A percentile compares a stretch with the other conserved stretches of the same genome.
Conservation (phyloP, 306 rosid genomes). For the Hylodesmum podocarpum region DNA sequence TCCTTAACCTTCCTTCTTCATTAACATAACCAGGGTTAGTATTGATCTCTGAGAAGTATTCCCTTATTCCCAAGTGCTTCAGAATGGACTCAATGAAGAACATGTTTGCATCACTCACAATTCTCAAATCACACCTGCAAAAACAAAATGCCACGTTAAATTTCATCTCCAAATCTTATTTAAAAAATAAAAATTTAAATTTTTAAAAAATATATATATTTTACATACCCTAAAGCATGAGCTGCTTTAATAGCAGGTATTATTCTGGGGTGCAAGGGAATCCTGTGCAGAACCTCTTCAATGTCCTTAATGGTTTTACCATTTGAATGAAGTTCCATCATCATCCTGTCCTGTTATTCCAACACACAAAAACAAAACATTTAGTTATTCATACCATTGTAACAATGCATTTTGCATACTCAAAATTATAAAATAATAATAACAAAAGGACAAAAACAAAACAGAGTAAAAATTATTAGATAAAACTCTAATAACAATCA, state of each 20-base stretch:
- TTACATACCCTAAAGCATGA: conserved; percentile 51
- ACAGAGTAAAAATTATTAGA: too few relatives aligned
- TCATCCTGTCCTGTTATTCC: conserved; percentile 62
- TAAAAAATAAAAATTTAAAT: too few relatives aligned
- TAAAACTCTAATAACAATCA: too few relatives aligned
- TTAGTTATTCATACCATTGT: not conserved
- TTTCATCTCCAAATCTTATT: not conserved
- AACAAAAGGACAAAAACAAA: not conserved
- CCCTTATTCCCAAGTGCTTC: conserved; percentile 64
- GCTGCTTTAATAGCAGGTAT: conserved; percentile 68
- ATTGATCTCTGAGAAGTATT: conserved; percentile 68
- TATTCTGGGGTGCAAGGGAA: conserved; percentile 55
- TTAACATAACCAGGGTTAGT: conserved; percentile 68
- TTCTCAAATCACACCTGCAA: conserved; percentile 75
- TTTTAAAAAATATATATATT: too few relatives aligned
- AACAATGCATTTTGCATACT: not conserved
- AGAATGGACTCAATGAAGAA: conserved; percentile 70
- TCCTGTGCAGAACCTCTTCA: conserved; percentile 46
- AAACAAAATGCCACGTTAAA: not conserved
- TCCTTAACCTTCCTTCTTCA: conserved; percentile 61
- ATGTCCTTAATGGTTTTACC: conserved; percentile 60
- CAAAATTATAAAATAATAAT: too few relatives aligned
- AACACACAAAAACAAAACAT: too few relatives aligned
- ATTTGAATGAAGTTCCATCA: conserved; percentile 62
- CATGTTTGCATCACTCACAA: conserved; percentile 76